Conservation (phyloP, 768 basidiomycete species). For the Russula vinacea region DNA sequence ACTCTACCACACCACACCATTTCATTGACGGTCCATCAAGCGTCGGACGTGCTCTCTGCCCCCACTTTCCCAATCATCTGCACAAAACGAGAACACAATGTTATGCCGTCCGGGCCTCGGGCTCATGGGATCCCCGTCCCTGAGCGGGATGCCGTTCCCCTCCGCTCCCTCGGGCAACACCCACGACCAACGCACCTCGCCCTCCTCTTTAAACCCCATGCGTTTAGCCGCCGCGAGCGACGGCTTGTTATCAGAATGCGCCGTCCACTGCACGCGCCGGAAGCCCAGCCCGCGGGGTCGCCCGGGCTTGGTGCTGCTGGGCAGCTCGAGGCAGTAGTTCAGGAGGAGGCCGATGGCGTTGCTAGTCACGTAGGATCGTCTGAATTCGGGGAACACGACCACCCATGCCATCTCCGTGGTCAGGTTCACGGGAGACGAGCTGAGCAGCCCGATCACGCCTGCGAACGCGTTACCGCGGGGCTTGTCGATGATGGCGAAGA, state of each 20-base stretch:
- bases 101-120: conserved; percentile 46
- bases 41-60: conserved; percentile 38
- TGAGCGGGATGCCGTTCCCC: conserved; percentile 14
- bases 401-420: conserved; percentile 19
- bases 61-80: conserved; percentile 59
- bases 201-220: conserved; percentile 49
- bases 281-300: conserved; percentile 40
- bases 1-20: neutral
- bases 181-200: conserved; percentile 41
- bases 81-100: conserved; percentile 48
- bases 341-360: conserved; percentile 43
- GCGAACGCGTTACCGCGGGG: conserved; percentile 38
- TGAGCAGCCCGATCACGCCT: conserved; percentile 39
- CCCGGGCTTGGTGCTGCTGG: neutral
- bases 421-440: conserved; percentile 26
- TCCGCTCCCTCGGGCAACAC: conserved; percentile 31
- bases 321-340: conserved; percentile 37
- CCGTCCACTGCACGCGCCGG: conserved; percentile 47
- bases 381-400: conserved; percentile 20
- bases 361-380: conserved; percentile 22
- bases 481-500: conserved; percentile 45
- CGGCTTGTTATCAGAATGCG: conserved; percentile 40
- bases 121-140: conserved; percentile 34
- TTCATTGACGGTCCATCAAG: conserved; percentile 33
- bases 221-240: conserved; percentile 42